Evolutionary conservation across 768 basidiomycete species (phyloP).

Genomic region (Suillus clintonianus): DNA sequence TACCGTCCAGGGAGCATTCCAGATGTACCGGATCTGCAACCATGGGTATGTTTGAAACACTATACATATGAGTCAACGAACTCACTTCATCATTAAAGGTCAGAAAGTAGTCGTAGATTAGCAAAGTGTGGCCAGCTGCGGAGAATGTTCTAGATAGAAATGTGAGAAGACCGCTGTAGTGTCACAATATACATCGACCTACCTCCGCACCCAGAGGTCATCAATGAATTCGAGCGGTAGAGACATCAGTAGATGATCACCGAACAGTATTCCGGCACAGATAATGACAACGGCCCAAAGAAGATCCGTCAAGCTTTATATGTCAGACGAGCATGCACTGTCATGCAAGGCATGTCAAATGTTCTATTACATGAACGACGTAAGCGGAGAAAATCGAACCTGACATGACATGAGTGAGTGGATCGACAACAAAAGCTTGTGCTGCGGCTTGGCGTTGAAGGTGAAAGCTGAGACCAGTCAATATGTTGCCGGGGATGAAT

Average conservation of each 20-base stretch:
- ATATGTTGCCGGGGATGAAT: no score
- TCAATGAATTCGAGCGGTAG: neutral
- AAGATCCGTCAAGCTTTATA: neutral
- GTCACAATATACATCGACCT: neutral
- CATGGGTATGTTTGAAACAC: slow-evolving; percentile 11
- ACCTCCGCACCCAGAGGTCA: neutral
- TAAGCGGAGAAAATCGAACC: neutral
- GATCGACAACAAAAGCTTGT: no score
- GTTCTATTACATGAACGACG: neutral
- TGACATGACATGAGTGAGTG: no score
- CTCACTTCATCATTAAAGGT: slow-evolving; percentile 28
- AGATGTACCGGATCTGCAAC: slow-evolving; percentile 9
- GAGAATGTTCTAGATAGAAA: slow-evolving; percentile 6
- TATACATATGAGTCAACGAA: neutral
- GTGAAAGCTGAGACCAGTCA: no score
- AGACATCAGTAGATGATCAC: neutral
- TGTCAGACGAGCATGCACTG: no score
- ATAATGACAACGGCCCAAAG: neutral
- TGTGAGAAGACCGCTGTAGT: neutral
- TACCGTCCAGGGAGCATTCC: slow-evolving; percentile 12
- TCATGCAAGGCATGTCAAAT: neutral
- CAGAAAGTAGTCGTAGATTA: slow-evolving; percentile 27
- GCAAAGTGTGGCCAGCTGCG: slow-evolving; percentile 21
- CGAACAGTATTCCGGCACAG: neutral
- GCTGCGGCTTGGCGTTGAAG: no score